Evolutionary conservation across 164 flowering plant genomes (phyloP).

Genomic region (Annona cherimola): DNA sequence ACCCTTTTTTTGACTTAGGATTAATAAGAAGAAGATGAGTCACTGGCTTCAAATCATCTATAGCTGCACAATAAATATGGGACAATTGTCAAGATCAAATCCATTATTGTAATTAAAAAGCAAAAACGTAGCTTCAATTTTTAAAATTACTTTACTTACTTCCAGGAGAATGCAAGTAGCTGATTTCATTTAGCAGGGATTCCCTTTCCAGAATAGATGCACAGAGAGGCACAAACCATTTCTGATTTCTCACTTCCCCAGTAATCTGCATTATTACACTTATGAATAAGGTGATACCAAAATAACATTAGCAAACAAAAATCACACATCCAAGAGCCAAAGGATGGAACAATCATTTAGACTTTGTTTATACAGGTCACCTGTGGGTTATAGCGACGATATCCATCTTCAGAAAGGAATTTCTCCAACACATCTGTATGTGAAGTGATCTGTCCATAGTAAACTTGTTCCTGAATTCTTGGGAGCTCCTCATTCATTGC

Average conservation of each 20-base stretch:
- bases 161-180: conserved; percentile 78
- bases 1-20: conserved; percentile 61
- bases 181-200: conserved; percentile 49
- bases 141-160: conserved; percentile 46
- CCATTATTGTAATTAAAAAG: not conserved
- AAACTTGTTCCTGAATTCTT: conserved; percentile 96
- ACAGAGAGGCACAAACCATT: conserved; percentile 57
- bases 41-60: conserved; percentile 87
- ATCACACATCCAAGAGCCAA: not conserved
- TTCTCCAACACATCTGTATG: conserved; percentile 81
- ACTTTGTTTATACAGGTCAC: conserved; percentile 23
- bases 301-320: not conserved
- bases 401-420: conserved; percentile 73
- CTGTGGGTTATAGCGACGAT: conserved; percentile 88
- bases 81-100: conserved; percentile 1
- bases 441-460: conserved; percentile 84
- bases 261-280: conserved; percentile 48
- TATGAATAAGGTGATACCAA: not conserved
- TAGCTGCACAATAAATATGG: conserved; percentile 36
- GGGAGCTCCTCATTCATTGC: conserved; percentile 98
- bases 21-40: conserved; percentile 84
- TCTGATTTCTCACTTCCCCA: conserved; percentile 56
- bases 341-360: not conserved
- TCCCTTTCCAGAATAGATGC: conserved; percentile 46
- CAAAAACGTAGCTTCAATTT: not conserved